Evolutionary conservation across 176 grass and related monocot genomes (phyloP).

Genomic region (Dendrocalamus sinicus): DNA sequence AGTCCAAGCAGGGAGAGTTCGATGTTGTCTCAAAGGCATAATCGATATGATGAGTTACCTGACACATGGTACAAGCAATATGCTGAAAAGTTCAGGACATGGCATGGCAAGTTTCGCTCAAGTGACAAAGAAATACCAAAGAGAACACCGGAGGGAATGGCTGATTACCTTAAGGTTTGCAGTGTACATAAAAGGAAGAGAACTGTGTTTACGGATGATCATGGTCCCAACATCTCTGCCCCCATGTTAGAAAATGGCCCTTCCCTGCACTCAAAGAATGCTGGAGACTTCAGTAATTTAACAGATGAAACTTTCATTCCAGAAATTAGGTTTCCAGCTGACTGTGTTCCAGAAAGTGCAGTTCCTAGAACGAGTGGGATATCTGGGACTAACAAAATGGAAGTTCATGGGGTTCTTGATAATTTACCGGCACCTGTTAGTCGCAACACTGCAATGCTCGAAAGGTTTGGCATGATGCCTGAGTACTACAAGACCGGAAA

Average conservation of each 20-base stretch:
- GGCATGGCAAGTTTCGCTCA: slow-evolving; percentile 57
- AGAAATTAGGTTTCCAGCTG: slow-evolving; percentile 81
- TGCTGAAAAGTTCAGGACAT: slow-evolving; percentile 73
- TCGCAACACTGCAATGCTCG: slow-evolving; percentile 91
- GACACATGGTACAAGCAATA: slow-evolving; percentile 83
- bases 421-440: slow-evolving; percentile 83
- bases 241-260: slow-evolving; percentile 56
- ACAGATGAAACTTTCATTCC: slow-evolving; percentile 79
- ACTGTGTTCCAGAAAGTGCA: slow-evolving; percentile 94
- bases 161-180: slow-evolving; percentile 71
- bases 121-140: slow-evolving; percentile 80
- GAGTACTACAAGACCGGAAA: slow-evolving; percentile 92
- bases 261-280: slow-evolving; percentile 58
- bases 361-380: slow-evolving; percentile 61
- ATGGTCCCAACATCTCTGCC: slow-evolving; percentile 34
- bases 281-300: slow-evolving; percentile 62
- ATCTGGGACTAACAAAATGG: slow-evolving; percentile 60
- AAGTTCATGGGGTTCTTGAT: slow-evolving; percentile 86
- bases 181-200: slow-evolving; percentile 88
- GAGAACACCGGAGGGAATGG: slow-evolving; percentile 93
- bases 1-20: slow-evolving; percentile 54
- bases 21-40: slow-evolving; percentile 59
- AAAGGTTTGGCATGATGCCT: slow-evolving; percentile 96
- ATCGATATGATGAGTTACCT: slow-evolving; percentile 63
- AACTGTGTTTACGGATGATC: slow-evolving; percentile 61